Evolutionary conservation across 371 early-diverging fungal species (phyloP), one percentile per base, ranked within the genome.

Genomic region (Rhizopus sp.): DNA sequence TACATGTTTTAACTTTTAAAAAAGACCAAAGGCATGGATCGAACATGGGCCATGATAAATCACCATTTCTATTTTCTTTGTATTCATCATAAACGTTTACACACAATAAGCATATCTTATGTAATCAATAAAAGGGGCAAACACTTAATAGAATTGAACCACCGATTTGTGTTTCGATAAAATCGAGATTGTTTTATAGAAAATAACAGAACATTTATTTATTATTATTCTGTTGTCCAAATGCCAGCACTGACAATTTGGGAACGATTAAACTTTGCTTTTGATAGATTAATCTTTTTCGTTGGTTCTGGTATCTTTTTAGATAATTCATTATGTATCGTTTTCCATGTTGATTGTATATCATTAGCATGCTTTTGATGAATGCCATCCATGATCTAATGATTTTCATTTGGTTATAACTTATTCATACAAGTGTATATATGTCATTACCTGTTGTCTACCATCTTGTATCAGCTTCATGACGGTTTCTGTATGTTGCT

Each of bases 371-470:
- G 68, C 38, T 15, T 47, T 39, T 52, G 33, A 5, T 66, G 50
- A 13, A 59, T 62, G 17, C 60, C 64, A 35, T 63, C 34, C 30
- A 66, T 7, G 8, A 68, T 68, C 77, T 76, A 62, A 7, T 34
- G 5, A 44, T 16, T 1, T 44, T 2, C 2, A 23, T 23, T 23
- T 23, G 23, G 23, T 23, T 23, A 23, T 23, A 23, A 23, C 23
- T 23, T 23, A 23, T 23, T 23, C 23, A 1, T 23, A 23, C 15
- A 15, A 17, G 10, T n/a, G n/a, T 50, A 29, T 34, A 48, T 37
- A 16, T 9, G 34, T 5, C 10, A 16, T 35, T 75, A 77, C 77
- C 61, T 77, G 68, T 55, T 71, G 63, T 50, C 71, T 50, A 37
- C 64, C 65, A 56, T 65, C 64, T 34, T 69, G 47, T n/a, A 77